phyloP scores from a whole-genome alignment of 768 basidiomycete species.

The Tylopilus rubrobrunneus region DNA sequence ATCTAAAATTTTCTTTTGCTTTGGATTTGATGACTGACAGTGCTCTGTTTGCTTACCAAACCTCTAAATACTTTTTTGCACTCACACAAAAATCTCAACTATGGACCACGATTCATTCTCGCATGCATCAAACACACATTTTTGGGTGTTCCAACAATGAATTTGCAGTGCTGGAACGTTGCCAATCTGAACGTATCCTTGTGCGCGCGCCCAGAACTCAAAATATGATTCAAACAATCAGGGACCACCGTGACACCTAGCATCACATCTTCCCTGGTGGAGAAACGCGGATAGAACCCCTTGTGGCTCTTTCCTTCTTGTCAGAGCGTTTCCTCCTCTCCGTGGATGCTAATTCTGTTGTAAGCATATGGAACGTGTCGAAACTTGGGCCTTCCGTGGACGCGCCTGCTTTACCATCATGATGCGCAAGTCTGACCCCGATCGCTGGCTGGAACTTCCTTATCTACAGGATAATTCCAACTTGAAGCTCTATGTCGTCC shows the following conservation, averaged over 20 bases:
- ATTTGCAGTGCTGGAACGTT: neutral
- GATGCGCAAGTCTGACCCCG: neutral
- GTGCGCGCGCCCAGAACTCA: conserved; percentile 5
- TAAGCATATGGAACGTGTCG: conserved; percentile 13
- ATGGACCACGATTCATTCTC: conserved; percentile 1
- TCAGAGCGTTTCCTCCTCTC: no score
- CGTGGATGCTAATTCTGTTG: conserved; percentile 1
- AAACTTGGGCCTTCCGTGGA: neutral
- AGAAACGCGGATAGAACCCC: neutral
- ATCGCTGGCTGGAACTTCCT: conserved; percentile 6
- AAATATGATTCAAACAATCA: neutral
- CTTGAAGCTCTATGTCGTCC: conserved; percentile 8
- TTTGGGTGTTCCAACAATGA: conserved; percentile 5
- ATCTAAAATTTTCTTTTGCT: neutral
- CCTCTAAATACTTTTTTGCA: no score
- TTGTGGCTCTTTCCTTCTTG: neutral
- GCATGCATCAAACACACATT: conserved; percentile 1
- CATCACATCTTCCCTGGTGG: neutral
- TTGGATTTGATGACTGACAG: no score
- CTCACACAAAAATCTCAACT: neutral
- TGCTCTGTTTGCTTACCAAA: no score
- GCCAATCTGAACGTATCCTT: conserved; percentile 5
- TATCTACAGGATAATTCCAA: conserved; percentile 6
- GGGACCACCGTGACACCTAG: neutral
- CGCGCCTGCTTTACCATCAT: neutral